Conservation (phyloP, 208 protist genomes). For the Endotrypanum monterogeii region DNA sequence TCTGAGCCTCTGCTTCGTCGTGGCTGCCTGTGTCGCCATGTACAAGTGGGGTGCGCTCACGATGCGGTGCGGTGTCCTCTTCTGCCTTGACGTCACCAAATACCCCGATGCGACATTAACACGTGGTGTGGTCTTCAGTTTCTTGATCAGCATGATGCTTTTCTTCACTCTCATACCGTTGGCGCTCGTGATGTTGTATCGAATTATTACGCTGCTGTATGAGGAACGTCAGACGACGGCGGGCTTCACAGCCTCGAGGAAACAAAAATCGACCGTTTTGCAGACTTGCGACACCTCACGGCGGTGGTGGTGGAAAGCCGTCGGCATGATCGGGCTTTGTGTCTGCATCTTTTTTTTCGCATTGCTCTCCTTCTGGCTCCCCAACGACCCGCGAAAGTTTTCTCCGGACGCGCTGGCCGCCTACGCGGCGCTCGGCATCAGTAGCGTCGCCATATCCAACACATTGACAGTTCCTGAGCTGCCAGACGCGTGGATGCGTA, state of each 20-base stretch:
- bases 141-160: conserved; percentile 15
- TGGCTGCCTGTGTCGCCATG: conserved; percentile 8
- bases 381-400: conserved; percentile 47
- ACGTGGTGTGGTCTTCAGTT: conserved; percentile 28
- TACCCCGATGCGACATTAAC: conserved; percentile 1
- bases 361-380: conserved; percentile 50
- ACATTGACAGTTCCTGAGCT: conserved; percentile 43
- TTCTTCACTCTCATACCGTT: conserved; percentile 37
- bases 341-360: conserved; percentile 30
- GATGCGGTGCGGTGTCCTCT: conserved; percentile 32
- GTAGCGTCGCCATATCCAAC: conserved; percentile 25
- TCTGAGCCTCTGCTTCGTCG: conserved; percentile 15
- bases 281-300: background rate
- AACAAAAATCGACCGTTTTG: conserved; percentile 5
- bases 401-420: conserved; percentile 1
- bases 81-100: conserved; percentile 31
- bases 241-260: background rate
- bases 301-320: background rate
- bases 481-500: conserved; percentile 45
- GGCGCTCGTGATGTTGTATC: conserved; percentile 21
- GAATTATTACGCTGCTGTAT: conserved; percentile 2
- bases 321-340: conserved; percentile 18
- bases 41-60: conserved; percentile 26
- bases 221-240: background rate
- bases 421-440: no score